Evolutionary conservation across 2,329 filamentous ascomycete species (phyloP).

Genomic region (Beauveria sp.): DNA sequence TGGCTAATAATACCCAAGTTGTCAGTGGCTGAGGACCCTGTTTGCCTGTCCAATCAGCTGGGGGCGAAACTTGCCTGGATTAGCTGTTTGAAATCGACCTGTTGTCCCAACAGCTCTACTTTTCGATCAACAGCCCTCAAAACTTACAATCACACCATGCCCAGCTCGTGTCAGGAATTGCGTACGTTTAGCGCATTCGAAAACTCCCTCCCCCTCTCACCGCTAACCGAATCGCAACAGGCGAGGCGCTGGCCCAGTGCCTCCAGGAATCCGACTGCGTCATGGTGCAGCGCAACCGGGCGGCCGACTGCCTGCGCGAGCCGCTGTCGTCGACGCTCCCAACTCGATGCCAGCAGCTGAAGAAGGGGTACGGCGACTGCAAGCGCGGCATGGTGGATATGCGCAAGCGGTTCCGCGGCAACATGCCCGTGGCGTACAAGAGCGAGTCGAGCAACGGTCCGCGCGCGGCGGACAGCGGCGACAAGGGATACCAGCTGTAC

Average conservation of each 20-base stretch:
- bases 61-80: not conserved
- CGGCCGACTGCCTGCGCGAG: conserved; percentile 78
- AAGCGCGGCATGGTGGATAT: conserved; percentile 96
- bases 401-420: conserved; percentile 95
- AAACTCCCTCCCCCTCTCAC: not conserved
- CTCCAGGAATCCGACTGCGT: conserved; percentile 96
- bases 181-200: conserved; percentile 48
- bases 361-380: conserved; percentile 89
- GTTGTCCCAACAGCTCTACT: not conserved
- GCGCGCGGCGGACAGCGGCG: conserved; percentile 36
- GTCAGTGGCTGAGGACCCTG: not conserved
- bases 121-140: conserved; percentile 5
- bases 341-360: conserved; percentile 82
- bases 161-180: conserved; percentile 93
- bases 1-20: not conserved
- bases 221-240: conserved; percentile 37
- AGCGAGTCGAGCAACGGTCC: conserved; percentile 42
- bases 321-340: conserved; percentile 79
- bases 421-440: conserved; percentile 69
- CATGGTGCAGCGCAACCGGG: conserved; percentile 80
- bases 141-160: conserved; percentile 52
- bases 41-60: conserved; percentile 1
- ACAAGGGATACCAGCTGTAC: conserved; percentile 64
- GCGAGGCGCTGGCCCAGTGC: conserved; percentile 85
- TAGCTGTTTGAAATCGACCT: not conserved